Evolutionary conservation across 2,329 filamentous ascomycete species (phyloP).

Genomic region (Fusarium tuaranense): DNA sequence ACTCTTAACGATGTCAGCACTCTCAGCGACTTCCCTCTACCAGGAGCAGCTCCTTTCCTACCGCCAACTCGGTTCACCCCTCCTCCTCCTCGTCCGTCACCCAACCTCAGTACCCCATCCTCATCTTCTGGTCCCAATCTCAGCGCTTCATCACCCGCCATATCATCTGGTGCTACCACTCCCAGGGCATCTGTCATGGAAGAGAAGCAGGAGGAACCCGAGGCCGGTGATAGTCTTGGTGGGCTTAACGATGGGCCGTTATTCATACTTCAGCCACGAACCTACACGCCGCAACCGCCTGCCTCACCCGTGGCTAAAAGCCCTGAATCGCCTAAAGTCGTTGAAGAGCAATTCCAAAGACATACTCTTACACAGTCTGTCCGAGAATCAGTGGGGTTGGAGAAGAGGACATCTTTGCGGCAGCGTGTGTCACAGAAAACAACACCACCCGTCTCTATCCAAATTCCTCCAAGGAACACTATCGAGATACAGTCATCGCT

Average conservation of each 20-base stretch:
- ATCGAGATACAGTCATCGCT: constrained; percentile 30
- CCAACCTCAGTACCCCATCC: constrained; percentile 20
- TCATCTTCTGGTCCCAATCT: constrained; percentile 28
- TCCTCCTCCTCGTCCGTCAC: neutral
- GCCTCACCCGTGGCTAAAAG: constrained; percentile 59
- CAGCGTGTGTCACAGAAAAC: constrained; percentile 67
- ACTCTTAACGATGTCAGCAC: constrained; percentile 43
- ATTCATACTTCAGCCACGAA: constrained; percentile 67
- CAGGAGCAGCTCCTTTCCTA: constrained; percentile 40
- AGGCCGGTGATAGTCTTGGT: constrained; percentile 24
- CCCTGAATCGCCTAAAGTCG: constrained; percentile 18
- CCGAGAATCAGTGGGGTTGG: constrained; percentile 33
- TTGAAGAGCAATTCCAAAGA: constrained; percentile 24
- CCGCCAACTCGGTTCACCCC: constrained; percentile 36
- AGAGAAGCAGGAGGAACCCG: constrained; percentile 17
- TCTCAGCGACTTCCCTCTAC: constrained; percentile 44
- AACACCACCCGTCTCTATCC: constrained; percentile 64
- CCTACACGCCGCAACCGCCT: constrained; percentile 66
- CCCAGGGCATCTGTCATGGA: constrained; percentile 20
- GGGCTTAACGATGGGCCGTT: constrained; percentile 53
- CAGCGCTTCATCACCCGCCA: constrained; percentile 2
- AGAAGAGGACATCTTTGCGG: constrained; percentile 61
- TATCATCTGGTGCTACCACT: constrained; percentile 19
- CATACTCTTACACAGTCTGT: constrained; percentile 36
- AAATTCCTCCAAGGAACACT: constrained; percentile 58